Percentiles rank a stretch among this genome's conserved stretches.
These are phyloP conservation scores for Pharus latifolius DNA, from an alignment of 176 grass and related monocot genomes.

Conservation along the genomic window DNA sequence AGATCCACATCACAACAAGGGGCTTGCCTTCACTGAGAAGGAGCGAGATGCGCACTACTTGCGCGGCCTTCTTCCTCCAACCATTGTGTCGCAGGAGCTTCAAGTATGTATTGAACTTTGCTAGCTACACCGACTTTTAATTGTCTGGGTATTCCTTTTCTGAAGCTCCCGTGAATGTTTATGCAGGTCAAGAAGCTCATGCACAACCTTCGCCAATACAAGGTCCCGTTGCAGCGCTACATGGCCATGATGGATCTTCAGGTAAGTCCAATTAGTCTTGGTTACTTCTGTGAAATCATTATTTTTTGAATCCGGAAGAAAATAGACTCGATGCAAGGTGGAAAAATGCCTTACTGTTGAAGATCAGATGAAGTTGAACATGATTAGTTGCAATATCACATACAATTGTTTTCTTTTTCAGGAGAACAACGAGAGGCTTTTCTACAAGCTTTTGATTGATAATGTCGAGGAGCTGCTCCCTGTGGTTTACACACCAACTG, in stretches of 20 bases:
- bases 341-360: neutral
- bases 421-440: constrained; percentile 87
- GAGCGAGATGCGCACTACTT: constrained; percentile 92
- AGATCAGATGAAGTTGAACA: neutral
- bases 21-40: constrained; percentile 61
- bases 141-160: neutral
- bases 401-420: constrained; percentile 20
- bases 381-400: neutral
- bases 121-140: neutral
- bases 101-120: constrained; percentile 35
- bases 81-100: constrained; percentile 59
- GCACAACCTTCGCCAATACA: constrained; percentile 80
- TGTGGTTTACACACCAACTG: constrained; percentile 92
- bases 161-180: constrained; percentile 9
- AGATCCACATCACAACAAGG: constrained; percentile 96
- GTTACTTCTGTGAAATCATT: neutral
- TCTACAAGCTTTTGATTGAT: constrained; percentile 97
- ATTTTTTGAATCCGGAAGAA: neutral
- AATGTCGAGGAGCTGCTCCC: constrained; percentile 97
- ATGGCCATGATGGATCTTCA: constrained; percentile 99
- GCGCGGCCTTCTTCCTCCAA: constrained; percentile 89
- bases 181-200: constrained; percentile 77
- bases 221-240: constrained; percentile 76
- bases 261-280: constrained; percentile 25
- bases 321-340: neutral